Conservation (phyloP, 2,329 filamentous ascomycete species). For the Parasarocladium wereldwijsianum region DNA sequence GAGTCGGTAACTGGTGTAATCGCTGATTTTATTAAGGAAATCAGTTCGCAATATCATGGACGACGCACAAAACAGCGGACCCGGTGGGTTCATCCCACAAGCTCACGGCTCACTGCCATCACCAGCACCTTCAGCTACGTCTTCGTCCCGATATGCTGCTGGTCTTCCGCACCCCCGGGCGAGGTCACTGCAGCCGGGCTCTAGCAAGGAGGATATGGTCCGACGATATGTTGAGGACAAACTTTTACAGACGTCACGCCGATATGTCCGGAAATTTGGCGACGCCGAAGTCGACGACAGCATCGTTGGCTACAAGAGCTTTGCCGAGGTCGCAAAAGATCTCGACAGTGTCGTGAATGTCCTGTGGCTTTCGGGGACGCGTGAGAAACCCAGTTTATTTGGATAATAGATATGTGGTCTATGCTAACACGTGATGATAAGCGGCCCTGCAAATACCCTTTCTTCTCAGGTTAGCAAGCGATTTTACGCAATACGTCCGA, state of each 20-base stretch:
- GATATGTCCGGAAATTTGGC: conserved; percentile 45
- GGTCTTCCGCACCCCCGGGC: conserved; percentile 40
- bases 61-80: conserved; percentile 10
- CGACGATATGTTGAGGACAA: conserved; percentile 40
- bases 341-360: conserved; percentile 63
- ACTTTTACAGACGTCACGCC: conserved; percentile 37
- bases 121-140: conserved; percentile 33
- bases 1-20: too few relatives aligned
- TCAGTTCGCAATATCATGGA: too few relatives aligned
- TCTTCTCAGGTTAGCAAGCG: conserved; percentile 60
- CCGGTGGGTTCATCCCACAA: conserved; percentile 41
- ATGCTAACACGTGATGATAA: conserved; percentile 18
- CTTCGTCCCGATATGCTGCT: conserved; percentile 23
- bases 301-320: conserved; percentile 39
- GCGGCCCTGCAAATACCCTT: conserved; percentile 73
- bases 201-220: conserved; percentile 44
- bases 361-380: conserved; percentile 76
- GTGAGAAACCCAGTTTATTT: conserved; percentile 44
- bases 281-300: conserved; percentile 28
- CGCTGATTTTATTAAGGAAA: too few relatives aligned
- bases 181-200: conserved; percentile 37
- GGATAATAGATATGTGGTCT: not conserved
- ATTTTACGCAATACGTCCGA: conserved; percentile 56
- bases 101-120: conserved; percentile 29
- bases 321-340: conserved; percentile 59